Base-by-base conservation (phyloP, 2,329 filamentous ascomycete genomes). In the Geosmithia morbida region DNA sequence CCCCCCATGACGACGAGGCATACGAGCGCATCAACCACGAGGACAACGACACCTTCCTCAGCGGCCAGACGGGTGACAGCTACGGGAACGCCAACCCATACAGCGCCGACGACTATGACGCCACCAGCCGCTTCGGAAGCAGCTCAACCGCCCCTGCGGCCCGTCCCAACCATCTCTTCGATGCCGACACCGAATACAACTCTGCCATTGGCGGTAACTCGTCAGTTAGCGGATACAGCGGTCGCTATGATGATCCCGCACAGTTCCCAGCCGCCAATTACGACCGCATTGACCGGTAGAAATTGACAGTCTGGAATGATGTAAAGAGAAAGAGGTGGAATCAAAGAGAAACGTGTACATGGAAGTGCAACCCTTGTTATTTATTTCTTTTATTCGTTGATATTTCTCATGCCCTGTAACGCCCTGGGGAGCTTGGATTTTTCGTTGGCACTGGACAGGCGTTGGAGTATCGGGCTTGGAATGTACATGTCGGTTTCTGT, bases 1-100 rank as follows among this genome's bases (percentile, higher is more conserved):
- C 75, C 14, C 76, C 77, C n/a, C 74, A 79, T 56, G 77, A 79
- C 54, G 79, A 83, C 52, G 79, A 82, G 56, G 72, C 75, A 42
- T 83, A 83, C 56, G 75, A 78, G 46, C 75, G 75, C 14, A 71
- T 82, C 51, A 70, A 79, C 60, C 68, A 75, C 49, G 72, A 78
- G 54, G 59, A 66, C 53, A 60, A 63, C 51, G 57, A 61, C 53
- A 59, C 56, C 41, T 61, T 58, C 51, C 55, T 56, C 52, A 55
- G 52, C 19, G 58, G 59, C 46, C 56, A 51, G 46, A 54, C 56
- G 43, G 51, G 55, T 48, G 58, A 56, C 41, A 60, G 56, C 37
- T 69, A 68, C 52, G 62, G 60, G 48, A 57, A 63, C 45, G 55
- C 57, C 48, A 64, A 63, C 49, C 62, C 61, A 16, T 66, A 66